phyloP scores from a whole-genome alignment of 176 grass and related monocot species.

The Ampelocalamus luodianensis region DNA sequence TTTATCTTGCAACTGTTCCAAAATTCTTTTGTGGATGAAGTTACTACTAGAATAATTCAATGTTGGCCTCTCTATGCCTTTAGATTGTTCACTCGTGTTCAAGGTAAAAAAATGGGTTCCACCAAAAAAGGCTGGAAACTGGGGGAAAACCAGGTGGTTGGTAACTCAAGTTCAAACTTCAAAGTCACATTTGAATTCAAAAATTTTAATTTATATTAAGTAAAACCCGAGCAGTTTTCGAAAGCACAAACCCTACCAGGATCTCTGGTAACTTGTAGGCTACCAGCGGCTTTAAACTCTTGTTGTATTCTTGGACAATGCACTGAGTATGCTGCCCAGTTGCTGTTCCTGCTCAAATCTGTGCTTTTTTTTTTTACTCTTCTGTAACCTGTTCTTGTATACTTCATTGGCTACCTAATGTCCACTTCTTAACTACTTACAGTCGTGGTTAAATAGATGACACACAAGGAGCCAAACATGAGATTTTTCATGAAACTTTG shows the following conservation, averaged over 20 bases:
- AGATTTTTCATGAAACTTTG: constrained; percentile 47
- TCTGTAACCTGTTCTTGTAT: constrained; percentile 22
- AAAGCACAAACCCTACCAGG: background rate
- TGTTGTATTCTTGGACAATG: constrained; percentile 13
- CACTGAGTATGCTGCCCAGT: constrained; percentile 1
- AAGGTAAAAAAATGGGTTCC: constrained; percentile 7
- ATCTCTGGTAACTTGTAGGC: background rate
- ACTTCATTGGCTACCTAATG: background rate
- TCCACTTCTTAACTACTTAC: constrained; percentile 17
- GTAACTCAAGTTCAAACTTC: constrained; percentile 5
- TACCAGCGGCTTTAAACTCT: constrained; percentile 8
- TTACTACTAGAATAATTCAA: constrained; percentile 28
- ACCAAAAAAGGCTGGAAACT: background rate
- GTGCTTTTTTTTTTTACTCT: background rate
- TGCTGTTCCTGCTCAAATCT: constrained; percentile 17
- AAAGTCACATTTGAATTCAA: background rate
- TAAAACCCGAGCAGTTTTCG: background rate
- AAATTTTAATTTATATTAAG: constrained; percentile 20
- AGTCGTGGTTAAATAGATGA: constrained; percentile 6
- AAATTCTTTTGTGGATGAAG: constrained; percentile 1
- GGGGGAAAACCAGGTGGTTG: constrained; percentile 7
- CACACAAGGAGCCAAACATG: constrained; percentile 10
- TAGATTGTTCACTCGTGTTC: constrained; percentile 14
- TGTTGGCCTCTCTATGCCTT: constrained; percentile 10
- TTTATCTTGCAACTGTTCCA: constrained; percentile 38